phyloP scores from a whole-genome alignment of 306 rosid genomes.

The Rosa chinensis region DNA sequence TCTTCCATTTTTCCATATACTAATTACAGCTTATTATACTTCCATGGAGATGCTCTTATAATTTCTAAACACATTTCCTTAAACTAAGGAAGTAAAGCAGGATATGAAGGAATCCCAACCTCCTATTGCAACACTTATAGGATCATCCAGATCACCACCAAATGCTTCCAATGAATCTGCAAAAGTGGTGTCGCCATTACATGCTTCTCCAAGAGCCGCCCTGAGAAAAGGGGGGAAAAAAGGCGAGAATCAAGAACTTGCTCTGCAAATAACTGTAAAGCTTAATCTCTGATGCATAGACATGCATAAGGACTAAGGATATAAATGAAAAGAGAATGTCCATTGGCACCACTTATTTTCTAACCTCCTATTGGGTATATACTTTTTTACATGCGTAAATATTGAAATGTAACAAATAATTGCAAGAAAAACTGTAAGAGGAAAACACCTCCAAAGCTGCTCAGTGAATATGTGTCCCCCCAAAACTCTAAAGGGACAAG shows the following conservation, averaged over 20 bases:
- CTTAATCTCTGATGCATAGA: not conserved
- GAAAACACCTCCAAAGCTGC: not conserved
- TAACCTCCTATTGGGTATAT: not conserved
- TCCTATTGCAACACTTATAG: constrained; percentile 91
- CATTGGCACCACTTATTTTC: not conserved
- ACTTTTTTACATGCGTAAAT: not conserved
- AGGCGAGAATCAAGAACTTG: constrained; percentile 30
- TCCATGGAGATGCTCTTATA: not conserved
- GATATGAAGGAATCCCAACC: constrained; percentile 44
- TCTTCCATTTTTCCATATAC: not conserved
- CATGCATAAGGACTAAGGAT: not conserved
- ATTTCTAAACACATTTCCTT: constrained; percentile 11
- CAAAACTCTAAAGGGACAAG: not conserved
- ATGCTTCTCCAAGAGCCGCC: constrained; percentile 81
- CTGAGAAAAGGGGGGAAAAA: constrained; percentile 23
- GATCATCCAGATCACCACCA: constrained; percentile 93
- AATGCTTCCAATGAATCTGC: constrained; percentile 86
- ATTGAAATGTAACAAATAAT: not conserved
- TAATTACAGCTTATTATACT: constrained; percentile 2
- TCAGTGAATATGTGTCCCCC: not conserved
- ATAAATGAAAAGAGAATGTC: not conserved
- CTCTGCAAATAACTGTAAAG: constrained; percentile 22
- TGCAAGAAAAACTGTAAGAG: not conserved
- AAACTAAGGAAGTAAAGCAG: constrained; percentile 26
- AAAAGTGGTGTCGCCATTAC: constrained; percentile 70